Percentiles rank a stretch among this genome's conserved stretches.
phyloP scores from a whole-genome alignment of 2,329 filamentous ascomycete genomes.

The Ascomycota sp. region DNA sequence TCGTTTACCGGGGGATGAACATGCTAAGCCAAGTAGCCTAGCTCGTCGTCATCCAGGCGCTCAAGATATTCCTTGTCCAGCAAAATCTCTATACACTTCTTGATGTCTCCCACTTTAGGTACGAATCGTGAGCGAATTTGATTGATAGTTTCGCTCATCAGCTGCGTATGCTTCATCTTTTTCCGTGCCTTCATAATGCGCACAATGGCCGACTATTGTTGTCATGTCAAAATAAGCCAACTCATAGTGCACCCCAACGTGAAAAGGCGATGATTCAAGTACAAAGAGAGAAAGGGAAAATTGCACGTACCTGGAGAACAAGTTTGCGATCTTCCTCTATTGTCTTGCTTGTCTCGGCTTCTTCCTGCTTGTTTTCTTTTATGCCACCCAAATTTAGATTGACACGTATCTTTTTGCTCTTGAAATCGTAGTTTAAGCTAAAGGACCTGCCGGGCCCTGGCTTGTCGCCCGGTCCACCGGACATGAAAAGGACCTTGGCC shows the following conservation, averaged over 20 bases:
- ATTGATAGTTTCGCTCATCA: conserved; percentile 86
- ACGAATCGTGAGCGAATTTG: conserved; percentile 88
- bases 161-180: conserved; percentile 91
- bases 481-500: conserved; percentile 67
- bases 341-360: conserved; percentile 95
- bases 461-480: conserved; percentile 48
- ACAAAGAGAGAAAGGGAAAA: background rate
- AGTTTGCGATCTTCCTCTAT: conserved; percentile 97
- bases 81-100: conserved; percentile 97
- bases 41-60: conserved; percentile 79
- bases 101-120: conserved; percentile 87
- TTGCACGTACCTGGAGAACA: conserved; percentile 66
- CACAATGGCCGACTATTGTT: conserved; percentile 72
- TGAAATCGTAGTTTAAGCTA: conserved; percentile 81
- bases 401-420: conserved; percentile 94
- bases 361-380: conserved; percentile 88
- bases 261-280: background rate
- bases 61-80: conserved; percentile 98
- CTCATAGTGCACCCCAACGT: background rate
- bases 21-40: conserved; percentile 73
- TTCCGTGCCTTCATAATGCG: conserved; percentile 99
- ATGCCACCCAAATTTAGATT: conserved; percentile 92
- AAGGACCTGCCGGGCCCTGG: conserved; percentile 61
- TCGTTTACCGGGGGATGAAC: too few species aligned
- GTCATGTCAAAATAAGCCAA: background rate